Conservation (phyloP, 345 rosid genomes). For the Rubroshorea leprosula region DNA sequence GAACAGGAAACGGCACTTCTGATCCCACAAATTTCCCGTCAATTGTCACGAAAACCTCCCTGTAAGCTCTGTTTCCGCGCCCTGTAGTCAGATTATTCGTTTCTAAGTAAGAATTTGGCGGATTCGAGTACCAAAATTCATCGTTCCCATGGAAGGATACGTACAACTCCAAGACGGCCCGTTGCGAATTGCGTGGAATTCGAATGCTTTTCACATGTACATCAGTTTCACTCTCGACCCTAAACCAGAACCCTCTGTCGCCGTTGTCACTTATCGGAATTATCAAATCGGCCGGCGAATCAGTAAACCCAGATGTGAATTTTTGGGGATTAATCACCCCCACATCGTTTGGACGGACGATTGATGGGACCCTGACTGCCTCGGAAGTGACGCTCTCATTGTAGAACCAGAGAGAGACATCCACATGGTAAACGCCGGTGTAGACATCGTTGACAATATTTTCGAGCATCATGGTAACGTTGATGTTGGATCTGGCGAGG, state of each 20-base stretch:
- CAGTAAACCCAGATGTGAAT: conserved; percentile 17
- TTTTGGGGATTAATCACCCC: neutral
- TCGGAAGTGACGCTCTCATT: no score
- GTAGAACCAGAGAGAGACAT: conserved; percentile 56
- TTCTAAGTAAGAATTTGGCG: conserved; percentile 56
- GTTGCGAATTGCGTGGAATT: conserved; percentile 56
- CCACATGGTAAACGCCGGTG: conserved; percentile 70
- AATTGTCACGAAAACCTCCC: conserved; percentile 62
- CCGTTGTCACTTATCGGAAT: conserved; percentile 42
- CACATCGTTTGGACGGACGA: neutral
- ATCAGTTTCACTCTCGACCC: conserved; percentile 44
- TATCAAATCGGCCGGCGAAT: conserved; percentile 63
- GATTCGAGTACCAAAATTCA: conserved; percentile 95
- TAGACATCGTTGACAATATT: conserved; percentile 60
- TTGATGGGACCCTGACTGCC: conserved; percentile 11
- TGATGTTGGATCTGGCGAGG: conserved; percentile 32
- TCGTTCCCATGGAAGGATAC: conserved; percentile 80
- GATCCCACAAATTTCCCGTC: conserved; percentile 71
- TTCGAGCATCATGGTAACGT: conserved; percentile 82
- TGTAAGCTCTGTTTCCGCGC: conserved; percentile 65
- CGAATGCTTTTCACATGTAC: conserved; percentile 34
- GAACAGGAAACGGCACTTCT: conserved; percentile 67
- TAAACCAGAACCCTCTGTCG: conserved; percentile 58
- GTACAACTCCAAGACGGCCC: conserved; percentile 53
- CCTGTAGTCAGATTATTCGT: conserved; percentile 48